Evolutionary conservation across 345 rosid species (phyloP), one percentile per base, ranked within the genome.

Genomic region (Citrus cavaleriei): DNA sequence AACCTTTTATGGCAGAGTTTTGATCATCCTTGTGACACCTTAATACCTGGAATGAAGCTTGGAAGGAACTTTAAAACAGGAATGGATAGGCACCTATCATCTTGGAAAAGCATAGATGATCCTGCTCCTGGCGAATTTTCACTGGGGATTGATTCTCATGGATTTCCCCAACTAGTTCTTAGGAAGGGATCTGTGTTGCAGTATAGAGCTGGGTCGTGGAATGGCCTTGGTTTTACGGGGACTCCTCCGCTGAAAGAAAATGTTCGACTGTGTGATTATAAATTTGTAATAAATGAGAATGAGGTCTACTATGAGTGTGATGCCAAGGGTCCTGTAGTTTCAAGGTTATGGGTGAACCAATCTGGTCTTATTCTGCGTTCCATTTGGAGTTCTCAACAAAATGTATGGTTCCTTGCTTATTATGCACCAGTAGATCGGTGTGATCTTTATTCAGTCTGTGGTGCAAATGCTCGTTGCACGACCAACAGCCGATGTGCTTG

Each of bases 1-100:
- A 69, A 60, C 34, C 59, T 61, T 79, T 30, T 90, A 66, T 90
- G 93, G 93, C 91, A 90, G 79, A 88, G 91, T 68, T 90, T 88
- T 68, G 91, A 90, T 70, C 57, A 86, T 68, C 88, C 86, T 21
- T 84, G 84, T 12, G 85, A 88, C 73, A 88, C 86, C 34, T 58
- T 88, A 32, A 55, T 90, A 42, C 84, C 91, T 18, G 91, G 76
- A 22, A 80, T 90, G 93, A 89, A 88, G 72, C 59, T 88, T n/a
- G 90, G 93, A 19, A 80, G 82, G 78, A 80, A 86, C 73, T 79
- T 86, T 5, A 19, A 27, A 3, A 77, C 82, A 0, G 85, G 86
- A 32, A 24, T 70, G 24, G 75, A 88, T 24, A 82, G 82, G 68
- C 72, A 42, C 72, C 30, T 88, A 30, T 77, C 80, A 6, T 82